A percentile compares a stretch with the other conserved stretches of the same genome.
phyloP scores from a whole-genome alignment of 169 alveolate genomes.

The Plasmodium inui region DNA sequence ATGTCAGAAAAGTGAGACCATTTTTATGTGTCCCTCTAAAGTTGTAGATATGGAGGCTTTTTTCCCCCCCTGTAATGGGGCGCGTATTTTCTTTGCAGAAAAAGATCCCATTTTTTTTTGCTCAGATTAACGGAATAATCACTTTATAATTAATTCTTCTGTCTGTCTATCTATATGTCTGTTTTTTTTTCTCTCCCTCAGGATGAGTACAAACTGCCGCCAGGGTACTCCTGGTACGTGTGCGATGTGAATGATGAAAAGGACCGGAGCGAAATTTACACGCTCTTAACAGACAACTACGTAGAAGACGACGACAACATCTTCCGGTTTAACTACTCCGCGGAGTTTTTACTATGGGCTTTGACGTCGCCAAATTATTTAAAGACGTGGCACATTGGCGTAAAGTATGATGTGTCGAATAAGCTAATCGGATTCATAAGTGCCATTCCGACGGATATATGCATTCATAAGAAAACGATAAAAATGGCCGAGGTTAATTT shows the following conservation, averaged over 20 bases:
- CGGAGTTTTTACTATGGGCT: conserved; percentile 97
- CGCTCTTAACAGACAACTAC: conserved; percentile 93
- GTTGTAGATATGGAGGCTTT: conserved; percentile 10
- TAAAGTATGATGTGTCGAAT: conserved; percentile 84
- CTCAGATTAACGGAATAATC: not conserved
- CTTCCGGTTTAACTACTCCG: conserved; percentile 97
- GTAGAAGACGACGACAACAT: conserved; percentile 98
- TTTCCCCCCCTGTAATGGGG: not conserved
- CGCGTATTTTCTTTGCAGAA: not conserved
- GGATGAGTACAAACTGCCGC: conserved; percentile 92
- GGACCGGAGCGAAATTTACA: conserved; percentile 76
- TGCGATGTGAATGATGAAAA: conserved; percentile 90
- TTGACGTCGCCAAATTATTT: conserved; percentile 92
- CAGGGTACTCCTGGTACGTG: conserved; percentile 94
- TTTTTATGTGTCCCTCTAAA: not conserved
- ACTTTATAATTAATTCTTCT: not conserved
- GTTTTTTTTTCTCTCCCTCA: conserved; percentile 74
- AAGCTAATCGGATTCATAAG: conserved; percentile 95
- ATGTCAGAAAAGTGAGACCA: conserved; percentile 39
- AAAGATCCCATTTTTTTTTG: not conserved
- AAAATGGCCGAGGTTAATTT: conserved; percentile 97
- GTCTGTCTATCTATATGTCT: conserved; percentile 76
- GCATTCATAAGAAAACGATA: conserved; percentile 83
- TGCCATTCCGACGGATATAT: conserved; percentile 94
- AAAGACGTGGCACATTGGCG: conserved; percentile 95